These are phyloP conservation scores for Globisporangium nodosum DNA, from an alignment of 352 stramenopile genomes.

Conservation along the genomic window DNA sequence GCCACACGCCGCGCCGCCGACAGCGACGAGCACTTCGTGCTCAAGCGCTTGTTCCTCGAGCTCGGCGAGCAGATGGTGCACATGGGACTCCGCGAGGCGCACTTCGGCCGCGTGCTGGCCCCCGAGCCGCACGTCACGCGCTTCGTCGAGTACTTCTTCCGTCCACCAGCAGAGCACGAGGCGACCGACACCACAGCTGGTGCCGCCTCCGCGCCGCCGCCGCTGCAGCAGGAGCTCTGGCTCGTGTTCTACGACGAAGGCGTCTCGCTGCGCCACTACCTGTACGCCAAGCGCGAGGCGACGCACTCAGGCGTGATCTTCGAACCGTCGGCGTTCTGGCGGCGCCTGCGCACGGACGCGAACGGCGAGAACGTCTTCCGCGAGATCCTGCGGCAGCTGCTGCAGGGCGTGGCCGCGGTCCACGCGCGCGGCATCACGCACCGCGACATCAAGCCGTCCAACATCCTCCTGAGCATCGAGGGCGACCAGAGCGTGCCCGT, in stretches of 20 bases:
- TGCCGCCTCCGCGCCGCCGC: background rate
- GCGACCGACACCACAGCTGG: background rate
- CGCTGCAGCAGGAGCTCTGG: conserved; percentile 62
- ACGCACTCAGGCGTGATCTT: conserved; percentile 45
- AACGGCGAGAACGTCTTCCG: conserved; percentile 69
- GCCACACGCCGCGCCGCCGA: conserved; percentile 22
- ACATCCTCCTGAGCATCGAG: conserved; percentile 55
- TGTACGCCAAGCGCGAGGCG: conserved; percentile 67
- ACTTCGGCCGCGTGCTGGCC: conserved; percentile 61
- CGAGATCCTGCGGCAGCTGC: conserved; percentile 92
- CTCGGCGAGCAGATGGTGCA: conserved; percentile 53
- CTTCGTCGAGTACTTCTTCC: conserved; percentile 89
- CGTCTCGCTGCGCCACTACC: conserved; percentile 79
- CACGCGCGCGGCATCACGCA: conserved; percentile 92
- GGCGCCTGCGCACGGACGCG: conserved; percentile 51
- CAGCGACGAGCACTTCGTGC: conserved; percentile 55
- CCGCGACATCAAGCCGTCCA: conserved; percentile 77
- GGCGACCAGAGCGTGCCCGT: conserved; percentile 22
- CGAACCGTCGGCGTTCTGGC: conserved; percentile 73
- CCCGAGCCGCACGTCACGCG: conserved; percentile 60
- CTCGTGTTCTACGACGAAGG: conserved; percentile 90
- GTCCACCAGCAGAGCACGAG: conserved; percentile 11
- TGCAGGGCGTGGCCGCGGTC: conserved; percentile 86
- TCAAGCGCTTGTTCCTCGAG: conserved; percentile 84
- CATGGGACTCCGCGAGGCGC: conserved; percentile 77